These are phyloP conservation scores for Trichoderma koningiopsis DNA, from an alignment of 2,329 filamentous ascomycete species.

Conservation along the genomic window DNA sequence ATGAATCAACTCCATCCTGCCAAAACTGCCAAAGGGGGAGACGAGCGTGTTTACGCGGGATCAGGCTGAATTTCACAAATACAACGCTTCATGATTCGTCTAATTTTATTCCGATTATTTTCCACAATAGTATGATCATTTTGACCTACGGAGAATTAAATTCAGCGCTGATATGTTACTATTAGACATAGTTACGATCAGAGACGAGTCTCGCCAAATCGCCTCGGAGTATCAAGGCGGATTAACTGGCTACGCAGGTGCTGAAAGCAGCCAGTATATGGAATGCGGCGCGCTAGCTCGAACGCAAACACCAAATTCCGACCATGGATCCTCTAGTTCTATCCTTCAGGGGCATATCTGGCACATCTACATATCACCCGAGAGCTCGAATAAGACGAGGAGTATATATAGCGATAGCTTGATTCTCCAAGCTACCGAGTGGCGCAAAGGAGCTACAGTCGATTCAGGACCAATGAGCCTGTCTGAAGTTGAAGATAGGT, in stretches of 20 bases:
- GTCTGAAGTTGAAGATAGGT: constrained; percentile 15
- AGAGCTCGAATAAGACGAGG: constrained; percentile 5
- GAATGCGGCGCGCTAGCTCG: not conserved
- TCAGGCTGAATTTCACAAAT: constrained; percentile 90
- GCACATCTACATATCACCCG: constrained; percentile 14
- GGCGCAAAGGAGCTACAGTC: constrained; percentile 1
- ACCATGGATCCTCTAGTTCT: not conserved
- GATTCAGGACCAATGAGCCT: constrained; percentile 7
- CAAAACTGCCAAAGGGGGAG: constrained; percentile 89
- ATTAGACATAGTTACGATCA: constrained; percentile 65
- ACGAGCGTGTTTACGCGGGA: constrained; percentile 79
- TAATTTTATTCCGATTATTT: constrained; percentile 40
- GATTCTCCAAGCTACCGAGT: constrained; percentile 17
- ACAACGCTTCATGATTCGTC: constrained; percentile 71
- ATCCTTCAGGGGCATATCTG: constrained; percentile 11
- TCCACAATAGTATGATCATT: constrained; percentile 33
- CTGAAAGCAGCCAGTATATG: not conserved
- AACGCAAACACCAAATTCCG: not conserved
- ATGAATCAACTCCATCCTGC: constrained; percentile 66
- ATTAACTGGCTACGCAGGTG: constrained; percentile 66
- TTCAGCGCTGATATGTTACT: not conserved
- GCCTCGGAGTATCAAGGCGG: constrained; percentile 89
- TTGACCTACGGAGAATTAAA: too few species aligned
- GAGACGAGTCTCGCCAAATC: constrained; percentile 86
- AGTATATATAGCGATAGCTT: constrained; percentile 17